A percentile compares a stretch with the other conserved stretches of the same genome.
Conservation (phyloP, 495 filamentous ascomycete species). For the Aspergillus conjunctus region DNA sequence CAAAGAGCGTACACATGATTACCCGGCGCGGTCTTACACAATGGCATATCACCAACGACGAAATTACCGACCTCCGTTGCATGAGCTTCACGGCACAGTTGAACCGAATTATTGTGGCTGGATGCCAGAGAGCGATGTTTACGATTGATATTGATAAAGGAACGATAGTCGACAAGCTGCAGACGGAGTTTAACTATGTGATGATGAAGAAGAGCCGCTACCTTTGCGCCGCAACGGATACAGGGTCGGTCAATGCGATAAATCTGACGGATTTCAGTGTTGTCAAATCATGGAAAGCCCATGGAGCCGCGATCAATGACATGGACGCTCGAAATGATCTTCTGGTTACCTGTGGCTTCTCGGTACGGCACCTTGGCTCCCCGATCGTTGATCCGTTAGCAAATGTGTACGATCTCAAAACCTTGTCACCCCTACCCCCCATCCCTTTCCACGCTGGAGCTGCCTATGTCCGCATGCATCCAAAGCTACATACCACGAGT, state of each 20-base stretch:
- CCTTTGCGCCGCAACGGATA: conserved; percentile 86
- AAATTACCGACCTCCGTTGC: conserved; percentile 82
- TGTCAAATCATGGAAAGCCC: conserved; percentile 85
- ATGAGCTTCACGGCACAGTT: conserved; percentile 92
- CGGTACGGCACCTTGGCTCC: conserved; percentile 63
- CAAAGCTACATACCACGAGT: conserved; percentile 87
- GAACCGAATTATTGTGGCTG: conserved; percentile 83
- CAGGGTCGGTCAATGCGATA: conserved; percentile 82
- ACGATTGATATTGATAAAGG: conserved; percentile 88
- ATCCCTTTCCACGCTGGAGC: conserved; percentile 91
- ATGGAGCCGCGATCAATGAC: conserved; percentile 80
- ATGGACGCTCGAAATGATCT: conserved; percentile 94
- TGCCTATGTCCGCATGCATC: conserved; percentile 93
- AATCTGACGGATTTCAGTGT: conserved; percentile 75
- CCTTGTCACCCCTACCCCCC: conserved; percentile 77
- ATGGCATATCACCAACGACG: conserved; percentile 79
- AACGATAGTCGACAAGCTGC: conserved; percentile 69
- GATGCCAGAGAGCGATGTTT: conserved; percentile 84
- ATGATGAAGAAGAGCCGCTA: conserved; percentile 89
- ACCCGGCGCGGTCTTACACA: conserved; percentile 74
- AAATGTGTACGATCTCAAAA: conserved; percentile 93
- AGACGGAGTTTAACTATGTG: conserved; percentile 73
- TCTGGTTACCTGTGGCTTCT: conserved; percentile 93
- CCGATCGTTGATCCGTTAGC: conserved; percentile 84
- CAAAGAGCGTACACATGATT: conserved; percentile 82